Evolutionary conservation across 305 asterid species (phyloP), one percentile per base, ranked within the genome.

Genomic region (Fraxinus sp.): DNA sequence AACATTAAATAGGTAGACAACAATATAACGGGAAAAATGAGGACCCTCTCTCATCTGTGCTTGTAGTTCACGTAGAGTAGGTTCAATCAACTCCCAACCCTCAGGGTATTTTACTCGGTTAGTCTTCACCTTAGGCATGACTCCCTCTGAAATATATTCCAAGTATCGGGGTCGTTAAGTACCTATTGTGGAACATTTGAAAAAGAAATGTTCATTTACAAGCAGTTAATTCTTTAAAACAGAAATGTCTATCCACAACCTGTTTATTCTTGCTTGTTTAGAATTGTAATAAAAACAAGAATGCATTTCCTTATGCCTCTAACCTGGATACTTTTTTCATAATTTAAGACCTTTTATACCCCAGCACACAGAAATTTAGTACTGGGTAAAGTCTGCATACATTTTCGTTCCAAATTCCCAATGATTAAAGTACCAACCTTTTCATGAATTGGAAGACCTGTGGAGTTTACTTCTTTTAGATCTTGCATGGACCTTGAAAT

Each of bases 71-170:
- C 79, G 88, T 24, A 92, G 92, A 77, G 97, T 92, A 62, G 97
- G 97, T 83, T 91, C 95, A 79, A 92, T 92, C 91, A 92, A 84
- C 86, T 91, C 95, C 95, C 95, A 92, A 14, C 95, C 97, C 82
- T 92, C 97, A 9, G 97, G 94, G 81, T 84, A 87, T 82, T 86
- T 91, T 77, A 90, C 91, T 70, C 93, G 85, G 91, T 88, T 92
- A 1, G 96, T 92, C 90, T 84, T 86, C 88, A 90, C 92, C 87
- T 92, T 92, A 10, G 95, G 95, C 95, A 92, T 92, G 85, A 66
- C 81, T 82, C 55, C 43, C 82, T 79, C 41, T 78, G 82, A 36
- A 81, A 84, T 55, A 62, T 46, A 13, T 62, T 62, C 30, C 71
- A 62, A 72, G 9, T n/a, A 18, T 2, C 30, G 7, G 70, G 28